Evolutionary conservation across 2,329 filamentous ascomycete species (phyloP).

Genomic region (Trichoderma atroviride): DNA sequence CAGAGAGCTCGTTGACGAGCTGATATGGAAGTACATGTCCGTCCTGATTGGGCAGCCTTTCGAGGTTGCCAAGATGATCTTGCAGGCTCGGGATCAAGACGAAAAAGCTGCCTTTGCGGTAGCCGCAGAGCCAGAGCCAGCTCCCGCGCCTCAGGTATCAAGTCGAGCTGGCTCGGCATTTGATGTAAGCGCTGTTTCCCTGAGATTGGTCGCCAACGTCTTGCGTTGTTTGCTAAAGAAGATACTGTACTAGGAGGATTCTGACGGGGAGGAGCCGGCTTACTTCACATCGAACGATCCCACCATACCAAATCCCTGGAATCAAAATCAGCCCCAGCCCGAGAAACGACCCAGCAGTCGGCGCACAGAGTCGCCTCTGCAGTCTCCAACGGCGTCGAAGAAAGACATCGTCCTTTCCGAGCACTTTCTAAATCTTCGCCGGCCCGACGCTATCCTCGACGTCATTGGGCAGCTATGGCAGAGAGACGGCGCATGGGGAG

Average conservation of each 20-base stretch:
- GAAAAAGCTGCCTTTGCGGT: conserved; percentile 43
- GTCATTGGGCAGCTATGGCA: conserved; percentile 87
- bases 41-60: conserved; percentile 92
- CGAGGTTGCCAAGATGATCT: conserved; percentile 90
- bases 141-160: conserved; percentile 36
- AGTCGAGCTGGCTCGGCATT: conserved; percentile 41
- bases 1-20: conserved; percentile 78
- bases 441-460: conserved; percentile 79
- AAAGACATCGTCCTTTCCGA: conserved; percentile 42
- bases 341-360: conserved; percentile 39
- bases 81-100: conserved; percentile 72
- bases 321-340: conserved; percentile 28
- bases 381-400: conserved; percentile 36
- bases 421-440: conserved; percentile 71
- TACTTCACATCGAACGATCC: conserved; percentile 76
- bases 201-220: neutral
- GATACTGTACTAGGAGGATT: conserved; percentile 53
- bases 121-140: conserved; percentile 33
- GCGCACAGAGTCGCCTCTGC: conserved; percentile 32
- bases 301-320: conserved; percentile 56
- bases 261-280: conserved; percentile 74
- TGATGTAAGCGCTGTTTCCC: conserved; percentile 37
- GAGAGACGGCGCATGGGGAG: conserved; percentile 84
- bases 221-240: conserved; percentile 3
- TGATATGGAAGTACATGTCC: conserved; percentile 89